Conservation (phyloP, 1,139 yeast genomes). For the Waltiozyma sp. region DNA sequence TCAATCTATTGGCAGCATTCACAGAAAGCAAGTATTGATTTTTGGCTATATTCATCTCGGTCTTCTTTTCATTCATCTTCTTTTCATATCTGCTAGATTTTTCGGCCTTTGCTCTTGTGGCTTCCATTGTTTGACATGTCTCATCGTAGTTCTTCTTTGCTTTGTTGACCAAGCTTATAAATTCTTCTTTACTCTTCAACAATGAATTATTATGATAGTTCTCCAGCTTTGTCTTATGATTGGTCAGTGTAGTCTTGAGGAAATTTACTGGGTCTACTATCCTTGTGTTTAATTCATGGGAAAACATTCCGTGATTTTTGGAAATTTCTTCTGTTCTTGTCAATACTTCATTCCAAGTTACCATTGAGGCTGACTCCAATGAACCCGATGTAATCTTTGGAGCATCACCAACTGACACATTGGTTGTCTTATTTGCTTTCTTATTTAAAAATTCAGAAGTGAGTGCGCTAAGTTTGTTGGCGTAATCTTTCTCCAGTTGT, state of each 20-base stretch:
- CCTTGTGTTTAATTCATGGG: slow-evolving; percentile 50
- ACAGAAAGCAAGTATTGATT: slow-evolving; percentile 74
- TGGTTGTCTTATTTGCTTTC: slow-evolving; percentile 59
- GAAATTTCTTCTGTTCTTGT: slow-evolving; percentile 79
- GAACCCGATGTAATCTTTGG: slow-evolving; percentile 95
- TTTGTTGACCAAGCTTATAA: slow-evolving; percentile 58
- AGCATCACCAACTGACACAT: slow-evolving; percentile 77
- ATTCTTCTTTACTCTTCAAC: slow-evolving; percentile 42
- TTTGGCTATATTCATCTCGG: slow-evolving; percentile 79
- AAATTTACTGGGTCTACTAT: slow-evolving; percentile 53
- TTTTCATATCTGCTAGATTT: slow-evolving; percentile 44
- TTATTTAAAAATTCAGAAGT: slow-evolving; percentile 64
- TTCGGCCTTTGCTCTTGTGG: slow-evolving; percentile 62
- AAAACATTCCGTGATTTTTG: slow-evolving; percentile 49
- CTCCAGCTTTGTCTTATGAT: slow-evolving; percentile 44
- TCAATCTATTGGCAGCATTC: slow-evolving; percentile 77
- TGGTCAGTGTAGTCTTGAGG: slow-evolving; percentile 42
- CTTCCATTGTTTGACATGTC: slow-evolving; percentile 72
- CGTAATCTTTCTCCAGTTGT: slow-evolving; percentile 70
- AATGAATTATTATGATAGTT: slow-evolving; percentile 46
- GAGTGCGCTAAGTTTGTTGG: slow-evolving; percentile 53
- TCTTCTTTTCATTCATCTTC: slow-evolving; percentile 51
- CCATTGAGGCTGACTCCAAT: slow-evolving; percentile 80
- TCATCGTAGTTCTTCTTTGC: slow-evolving; percentile 70
- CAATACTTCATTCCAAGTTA: slow-evolving; percentile 87